These are phyloP conservation scores for Colletotrichum endophyticum DNA, from an alignment of 2,329 filamentous ascomycete genomes.

Conservation along the genomic window DNA sequence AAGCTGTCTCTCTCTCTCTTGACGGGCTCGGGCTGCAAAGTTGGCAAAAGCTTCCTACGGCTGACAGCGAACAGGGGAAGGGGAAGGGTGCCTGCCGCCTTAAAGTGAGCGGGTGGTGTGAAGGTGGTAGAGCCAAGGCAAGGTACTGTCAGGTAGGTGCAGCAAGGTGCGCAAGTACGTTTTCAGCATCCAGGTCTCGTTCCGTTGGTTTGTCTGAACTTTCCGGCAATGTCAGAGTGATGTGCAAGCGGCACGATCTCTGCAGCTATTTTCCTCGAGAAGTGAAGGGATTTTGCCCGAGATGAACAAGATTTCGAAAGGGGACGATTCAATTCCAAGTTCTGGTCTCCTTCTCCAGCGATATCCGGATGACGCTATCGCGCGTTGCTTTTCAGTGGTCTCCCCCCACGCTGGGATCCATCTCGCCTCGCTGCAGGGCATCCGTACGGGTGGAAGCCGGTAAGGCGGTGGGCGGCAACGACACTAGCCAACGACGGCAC, in stretches of 20 bases:
- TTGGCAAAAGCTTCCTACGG: neutral
- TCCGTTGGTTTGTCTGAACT: neutral
- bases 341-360: neutral
- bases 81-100: neutral
- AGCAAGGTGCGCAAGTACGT: neutral
- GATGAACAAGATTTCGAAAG: neutral
- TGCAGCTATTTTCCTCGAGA: neutral
- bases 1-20: neutral
- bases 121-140: neutral
- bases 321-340: neutral
- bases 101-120: neutral
- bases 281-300: neutral
- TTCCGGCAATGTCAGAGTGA: neutral
- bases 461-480: neutral
- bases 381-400: constrained; percentile 7
- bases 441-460: neutral
- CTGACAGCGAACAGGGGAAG: neutral
- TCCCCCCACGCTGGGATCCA: constrained; percentile 3
- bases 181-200: neutral
- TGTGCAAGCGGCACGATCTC: neutral
- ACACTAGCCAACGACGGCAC: neutral
- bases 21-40: neutral
- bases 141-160: neutral
- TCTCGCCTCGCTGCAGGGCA: constrained; percentile 9
- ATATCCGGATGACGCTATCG: constrained; percentile 15